Evolutionary conservation across 805 yeast species (phyloP), one percentile per base, ranked within the genome.

Genomic region (Candida endomychidarum): DNA sequence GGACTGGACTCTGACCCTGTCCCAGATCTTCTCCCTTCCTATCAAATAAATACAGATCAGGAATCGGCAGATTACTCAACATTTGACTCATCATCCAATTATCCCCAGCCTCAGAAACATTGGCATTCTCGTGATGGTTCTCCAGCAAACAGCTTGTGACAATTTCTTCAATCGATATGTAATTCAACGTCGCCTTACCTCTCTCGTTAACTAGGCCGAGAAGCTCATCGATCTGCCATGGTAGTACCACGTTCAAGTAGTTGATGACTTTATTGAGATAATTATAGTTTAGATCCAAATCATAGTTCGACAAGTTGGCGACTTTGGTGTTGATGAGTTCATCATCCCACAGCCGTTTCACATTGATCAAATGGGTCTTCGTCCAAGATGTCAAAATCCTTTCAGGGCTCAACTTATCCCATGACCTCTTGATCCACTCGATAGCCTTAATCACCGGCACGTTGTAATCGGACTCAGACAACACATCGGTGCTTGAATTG

Each of bases 111-210:
- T 24, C 37, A 10, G 29, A 23, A 5, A 7, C 12, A 23, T 12
- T 16, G 6, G 28, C 15, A 24, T 15, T 23, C 3, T 22, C 27
- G 6, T 34, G 26, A 23, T 32, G 37, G 11, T 24, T 34, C 40
- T 78, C 81, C 52, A 74, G 75, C 9, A 77, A 68, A 45, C 84
- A 78, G 51, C 83, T 74, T 18, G 78, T 77, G 2, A 80, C 77
- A 32, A 80, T 70, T 49, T 81, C 86, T 38, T 74, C 80, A 30
- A 77, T 77, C 14, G 84, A 78, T 8, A 75, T 64, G 49, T 79
- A 81, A 30, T 68, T 65, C 10, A 68, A 51, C 1, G 71, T 65
- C 14, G 68, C 63, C 42, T 68, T 68, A 5, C 63, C 63, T 27
- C 71, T 43, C 48, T 68, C 74, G 46, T 68, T 68, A 2, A 68